These are phyloP conservation scores for Geosmithia morbida DNA, from an alignment of 2,329 filamentous ascomycete species.

Conservation along the genomic window DNA sequence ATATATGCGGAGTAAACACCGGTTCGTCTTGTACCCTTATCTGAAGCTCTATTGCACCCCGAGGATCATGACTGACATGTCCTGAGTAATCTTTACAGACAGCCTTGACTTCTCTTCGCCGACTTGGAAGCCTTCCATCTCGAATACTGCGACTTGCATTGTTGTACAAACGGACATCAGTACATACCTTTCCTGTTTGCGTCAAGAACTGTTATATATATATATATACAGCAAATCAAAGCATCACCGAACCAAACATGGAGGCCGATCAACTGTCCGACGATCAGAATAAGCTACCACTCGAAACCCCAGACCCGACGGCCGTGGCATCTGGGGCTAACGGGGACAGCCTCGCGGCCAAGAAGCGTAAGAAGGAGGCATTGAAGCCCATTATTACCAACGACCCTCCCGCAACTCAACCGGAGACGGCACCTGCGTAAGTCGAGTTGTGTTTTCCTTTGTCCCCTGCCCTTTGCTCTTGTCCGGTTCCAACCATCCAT, in stretches of 20 bases:
- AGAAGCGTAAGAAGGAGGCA: slow-evolving; percentile 63
- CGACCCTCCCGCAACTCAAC: slow-evolving; percentile 30
- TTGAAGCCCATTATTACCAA: slow-evolving; percentile 66
- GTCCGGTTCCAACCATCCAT: background rate
- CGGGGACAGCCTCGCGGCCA: slow-evolving; percentile 21
- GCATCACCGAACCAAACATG: slow-evolving; percentile 6
- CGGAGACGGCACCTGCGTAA: slow-evolving; percentile 19
- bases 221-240: background rate
- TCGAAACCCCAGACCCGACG: slow-evolving; percentile 3
- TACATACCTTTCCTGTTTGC: no score
- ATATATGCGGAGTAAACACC: no score
- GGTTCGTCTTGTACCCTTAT: no score
- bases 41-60: no score
- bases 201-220: background rate
- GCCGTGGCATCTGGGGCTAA: slow-evolving; percentile 10
- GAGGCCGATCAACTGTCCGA: slow-evolving; percentile 13
- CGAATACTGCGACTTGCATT: background rate
- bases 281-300: slow-evolving; percentile 15
- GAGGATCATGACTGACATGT: no score
- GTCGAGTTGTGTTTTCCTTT: slow-evolving; percentile 9
- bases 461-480: background rate
- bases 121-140: no score
- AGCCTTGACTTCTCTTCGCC: no score
- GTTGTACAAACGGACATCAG: background rate
- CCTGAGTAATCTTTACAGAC: no score